These are phyloP conservation scores for Macaranga tanarius DNA, from an alignment of 441 rosid species.

Conservation along the genomic window DNA sequence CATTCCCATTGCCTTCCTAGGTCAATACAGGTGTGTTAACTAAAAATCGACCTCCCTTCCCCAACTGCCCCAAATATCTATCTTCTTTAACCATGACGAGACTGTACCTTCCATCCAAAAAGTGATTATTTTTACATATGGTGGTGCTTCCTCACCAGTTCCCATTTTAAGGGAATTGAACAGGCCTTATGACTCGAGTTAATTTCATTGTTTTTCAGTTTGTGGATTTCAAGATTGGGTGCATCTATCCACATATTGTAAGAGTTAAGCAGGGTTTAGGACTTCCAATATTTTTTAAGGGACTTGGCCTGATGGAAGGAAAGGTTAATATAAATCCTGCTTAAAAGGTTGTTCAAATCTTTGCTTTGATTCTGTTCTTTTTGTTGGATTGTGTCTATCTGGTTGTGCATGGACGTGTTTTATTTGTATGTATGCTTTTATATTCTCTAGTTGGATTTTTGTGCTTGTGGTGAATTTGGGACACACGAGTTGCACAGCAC, in stretches of 20 bases:
- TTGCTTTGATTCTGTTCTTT: background rate
- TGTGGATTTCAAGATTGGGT: conserved; percentile 8
- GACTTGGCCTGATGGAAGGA: background rate
- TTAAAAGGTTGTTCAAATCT: background rate
- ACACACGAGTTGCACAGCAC: background rate
- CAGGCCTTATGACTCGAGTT: background rate
- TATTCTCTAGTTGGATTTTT: background rate
- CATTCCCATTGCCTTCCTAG: conserved; percentile 7
- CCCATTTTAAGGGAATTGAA: background rate
- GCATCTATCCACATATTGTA: background rate
- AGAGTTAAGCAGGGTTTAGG: background rate
- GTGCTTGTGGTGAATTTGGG: background rate
- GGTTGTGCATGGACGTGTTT: background rate
- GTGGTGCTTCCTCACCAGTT: background rate
- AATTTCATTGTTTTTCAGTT: background rate
- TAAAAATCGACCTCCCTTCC: background rate
- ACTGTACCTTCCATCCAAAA: background rate
- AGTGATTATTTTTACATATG: background rate
- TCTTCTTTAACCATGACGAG: no score
- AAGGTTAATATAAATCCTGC: background rate
- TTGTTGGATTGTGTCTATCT: background rate
- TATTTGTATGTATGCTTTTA: background rate
- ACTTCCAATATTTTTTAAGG: background rate
- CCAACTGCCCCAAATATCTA: no score
- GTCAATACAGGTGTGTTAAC: conserved; percentile 2